These are phyloP conservation scores for Trametes pubescens DNA, from an alignment of 1,284 basidiomycete species.

Conservation along the genomic window DNA sequence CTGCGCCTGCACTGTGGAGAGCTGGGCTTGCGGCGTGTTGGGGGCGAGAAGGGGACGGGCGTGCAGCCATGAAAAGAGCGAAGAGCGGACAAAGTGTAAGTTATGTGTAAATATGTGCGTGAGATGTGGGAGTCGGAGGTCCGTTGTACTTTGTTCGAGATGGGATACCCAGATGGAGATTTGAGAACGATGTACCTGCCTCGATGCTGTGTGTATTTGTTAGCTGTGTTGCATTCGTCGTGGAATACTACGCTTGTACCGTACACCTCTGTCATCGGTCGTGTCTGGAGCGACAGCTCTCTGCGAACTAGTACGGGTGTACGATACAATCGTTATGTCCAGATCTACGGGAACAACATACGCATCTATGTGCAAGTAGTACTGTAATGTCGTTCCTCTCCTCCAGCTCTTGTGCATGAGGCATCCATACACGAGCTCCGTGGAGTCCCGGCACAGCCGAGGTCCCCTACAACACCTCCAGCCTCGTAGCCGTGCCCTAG, in stretches of 20 bases:
- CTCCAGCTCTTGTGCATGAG: neutral
- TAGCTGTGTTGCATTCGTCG: neutral
- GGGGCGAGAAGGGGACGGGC: neutral
- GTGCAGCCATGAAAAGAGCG: neutral
- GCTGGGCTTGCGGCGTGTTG: conserved; percentile 40
- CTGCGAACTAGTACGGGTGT: too few relatives aligned
- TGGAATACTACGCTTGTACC: neutral
- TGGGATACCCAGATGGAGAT: neutral
- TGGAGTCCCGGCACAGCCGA: neutral
- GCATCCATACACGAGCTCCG: neutral
- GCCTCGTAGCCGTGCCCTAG: conserved; percentile 16
- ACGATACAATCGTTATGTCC: too few relatives aligned
- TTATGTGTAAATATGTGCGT: neutral
- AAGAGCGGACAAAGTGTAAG: neutral
- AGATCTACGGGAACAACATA: neutral
- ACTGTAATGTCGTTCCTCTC: neutral
- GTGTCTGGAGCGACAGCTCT: neutral
- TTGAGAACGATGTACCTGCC: neutral
- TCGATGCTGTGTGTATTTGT: neutral
- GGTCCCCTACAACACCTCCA: neutral
- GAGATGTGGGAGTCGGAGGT: neutral
- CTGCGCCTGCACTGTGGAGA: conserved; percentile 42
- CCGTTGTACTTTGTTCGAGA: neutral
- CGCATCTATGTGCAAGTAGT: neutral
- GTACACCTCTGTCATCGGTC: neutral